Conservation (phyloP, 768 basidiomycete genomes). For the Russula sp. region DNA sequence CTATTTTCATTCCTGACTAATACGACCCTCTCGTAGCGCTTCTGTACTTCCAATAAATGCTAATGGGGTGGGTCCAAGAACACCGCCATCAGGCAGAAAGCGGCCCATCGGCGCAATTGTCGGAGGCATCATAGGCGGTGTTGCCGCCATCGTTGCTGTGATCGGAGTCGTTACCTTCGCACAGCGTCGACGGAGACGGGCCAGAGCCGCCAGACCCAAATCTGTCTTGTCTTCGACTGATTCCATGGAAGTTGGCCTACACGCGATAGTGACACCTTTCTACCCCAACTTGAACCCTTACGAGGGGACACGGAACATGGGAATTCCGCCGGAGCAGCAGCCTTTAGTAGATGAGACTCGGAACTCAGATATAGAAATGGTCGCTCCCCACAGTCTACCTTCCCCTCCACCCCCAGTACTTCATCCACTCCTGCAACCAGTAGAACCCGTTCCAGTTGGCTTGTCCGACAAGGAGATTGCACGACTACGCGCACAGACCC, state of each 20-base stretch:
- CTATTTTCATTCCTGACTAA: background rate
- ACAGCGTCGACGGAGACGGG: constrained; percentile 14
- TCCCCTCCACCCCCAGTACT: background rate
- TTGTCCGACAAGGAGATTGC: constrained; percentile 20
- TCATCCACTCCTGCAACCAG: too few species aligned
- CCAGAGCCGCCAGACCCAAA: background rate
- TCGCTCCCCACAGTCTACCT: background rate
- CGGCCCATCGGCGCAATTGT: constrained; percentile 17
- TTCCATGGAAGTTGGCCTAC: background rate
- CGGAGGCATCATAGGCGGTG: constrained; percentile 25
- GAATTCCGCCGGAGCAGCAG: background rate
- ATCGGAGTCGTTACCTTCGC: constrained; percentile 11
- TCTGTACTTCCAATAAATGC: constrained; percentile 2
- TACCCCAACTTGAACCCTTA: background rate
- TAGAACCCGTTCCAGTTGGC: background rate
- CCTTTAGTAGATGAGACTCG: background rate
- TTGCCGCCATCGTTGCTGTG: constrained; percentile 7
- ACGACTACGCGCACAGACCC: constrained; percentile 3
- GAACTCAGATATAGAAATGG: background rate
- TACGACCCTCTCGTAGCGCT: background rate
- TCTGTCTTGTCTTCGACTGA: background rate
- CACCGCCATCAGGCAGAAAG: background rate
- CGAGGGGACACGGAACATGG: background rate
- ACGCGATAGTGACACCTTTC: constrained; percentile 8
- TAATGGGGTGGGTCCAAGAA: background rate